These are phyloP conservation scores for Syncephalis fuscata DNA, from an alignment of 371 early-diverging fungal species.

Conservation along the genomic window DNA sequence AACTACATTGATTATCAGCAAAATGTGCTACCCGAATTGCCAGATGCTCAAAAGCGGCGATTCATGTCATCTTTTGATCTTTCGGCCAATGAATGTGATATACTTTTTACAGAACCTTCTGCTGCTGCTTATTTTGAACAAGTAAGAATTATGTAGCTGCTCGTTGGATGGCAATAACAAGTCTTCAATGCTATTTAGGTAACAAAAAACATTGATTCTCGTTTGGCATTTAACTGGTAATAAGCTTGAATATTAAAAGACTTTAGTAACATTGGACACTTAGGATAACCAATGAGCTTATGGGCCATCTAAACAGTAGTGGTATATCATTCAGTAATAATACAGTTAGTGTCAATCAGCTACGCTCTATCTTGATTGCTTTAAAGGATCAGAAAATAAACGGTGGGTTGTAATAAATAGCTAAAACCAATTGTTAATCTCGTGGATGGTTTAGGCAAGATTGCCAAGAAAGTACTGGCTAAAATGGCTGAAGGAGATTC, in stretches of 20 bases:
- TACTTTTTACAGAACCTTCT: conserved; percentile 52
- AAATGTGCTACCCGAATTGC: conserved; percentile 51
- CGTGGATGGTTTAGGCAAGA: conserved; percentile 24
- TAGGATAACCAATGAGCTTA: conserved; percentile 65
- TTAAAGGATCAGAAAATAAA: conserved; percentile 33
- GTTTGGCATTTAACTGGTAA: conserved; percentile 24
- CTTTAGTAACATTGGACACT: conserved; percentile 3
- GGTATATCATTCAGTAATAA: conserved; percentile 29
- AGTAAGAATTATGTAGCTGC: conserved; percentile 10
- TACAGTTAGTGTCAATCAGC: conserved; percentile 32
- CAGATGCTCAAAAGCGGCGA: conserved; percentile 40
- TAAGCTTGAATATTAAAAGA: neutral
- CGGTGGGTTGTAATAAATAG: conserved; percentile 22
- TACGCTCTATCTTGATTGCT: conserved; percentile 48
- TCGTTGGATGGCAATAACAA: neutral
- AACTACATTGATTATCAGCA: no score
- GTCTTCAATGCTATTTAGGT: conserved; percentile 9
- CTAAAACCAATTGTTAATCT: neutral
- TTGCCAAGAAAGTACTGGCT: conserved; percentile 44
- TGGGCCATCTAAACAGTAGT: conserved; percentile 49
- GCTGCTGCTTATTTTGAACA: conserved; percentile 57
- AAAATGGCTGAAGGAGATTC: conserved; percentile 43
- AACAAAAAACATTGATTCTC: conserved; percentile 19
- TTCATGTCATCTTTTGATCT: conserved; percentile 42
- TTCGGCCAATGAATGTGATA: conserved; percentile 28